Evolutionary conservation across 2,329 filamentous ascomycete genomes (phyloP), one percentile per base, ranked within the genome.

Genomic region (Fusarium tjaetaba): DNA sequence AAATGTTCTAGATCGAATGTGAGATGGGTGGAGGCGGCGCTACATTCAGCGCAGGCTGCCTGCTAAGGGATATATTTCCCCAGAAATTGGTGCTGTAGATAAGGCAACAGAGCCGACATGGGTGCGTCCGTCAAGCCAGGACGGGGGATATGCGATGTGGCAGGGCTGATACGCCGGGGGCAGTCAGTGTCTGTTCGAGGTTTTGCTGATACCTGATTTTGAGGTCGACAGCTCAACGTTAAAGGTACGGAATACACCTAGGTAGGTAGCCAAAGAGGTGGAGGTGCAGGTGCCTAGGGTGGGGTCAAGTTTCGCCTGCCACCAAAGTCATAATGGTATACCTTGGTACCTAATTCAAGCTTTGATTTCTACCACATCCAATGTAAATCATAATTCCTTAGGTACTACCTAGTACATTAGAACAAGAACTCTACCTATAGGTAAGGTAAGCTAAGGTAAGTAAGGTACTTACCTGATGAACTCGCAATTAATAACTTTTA

Each of bases 21-120:
- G 72, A 69, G 30, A 36, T 61, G 68, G 65, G 70, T 65, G 61
- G 70, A 71, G 74, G 73, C 78, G 80, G 79, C 78, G 82, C 85
- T 85, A 86, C 86, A 87, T 88, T 83, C 86, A 85, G 78, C 75
- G 74, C 74, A 74, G 78, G 78, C 72, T 78, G 79, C 80, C 78
- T 85, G 84, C 85, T 84, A 84, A 78, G 82, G 81, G 79, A 82
- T 83, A 61, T 80, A 79, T 71, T 81, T 81, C 74, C 80, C 82
- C 77, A 79, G 76, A 68, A 81, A 79, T 72, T 78, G 76, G 75
- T 80, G 76, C 72, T 79, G 79, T 77, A 76, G 77, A 75, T 76
- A 79, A 72, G 79, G 79, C 76, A 80, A 77, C 77, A 80, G 78
- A 80, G 80, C 79, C 79, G 80, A 82, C 82, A 84, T 84, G 80